Percentiles rank a stretch among this genome's conserved stretches.
Evolutionary conservation across 345 rosid genomes (phyloP).

Genomic region (Pugionium cornutum): DNA sequence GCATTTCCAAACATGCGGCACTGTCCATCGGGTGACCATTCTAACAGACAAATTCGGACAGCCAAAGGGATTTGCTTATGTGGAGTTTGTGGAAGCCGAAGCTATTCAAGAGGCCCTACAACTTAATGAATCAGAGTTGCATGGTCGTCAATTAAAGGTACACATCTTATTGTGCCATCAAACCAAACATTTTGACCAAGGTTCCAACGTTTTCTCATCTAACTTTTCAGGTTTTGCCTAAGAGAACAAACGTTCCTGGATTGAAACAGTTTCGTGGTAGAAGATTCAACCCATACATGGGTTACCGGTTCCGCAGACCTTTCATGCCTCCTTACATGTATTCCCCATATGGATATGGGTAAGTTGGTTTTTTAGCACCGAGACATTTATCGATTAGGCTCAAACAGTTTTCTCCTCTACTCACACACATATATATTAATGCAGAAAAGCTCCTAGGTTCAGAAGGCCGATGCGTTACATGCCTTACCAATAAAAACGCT

Average conservation of each 20-base stretch:
- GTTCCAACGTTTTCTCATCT: not conserved
- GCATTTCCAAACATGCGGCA: slow-evolving; percentile 96
- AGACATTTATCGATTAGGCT: not conserved
- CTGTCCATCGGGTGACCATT: slow-evolving; percentile 91
- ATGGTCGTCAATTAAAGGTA: slow-evolving; percentile 95
- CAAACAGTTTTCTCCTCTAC: slow-evolving; percentile 5
- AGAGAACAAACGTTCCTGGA: slow-evolving; percentile 95
- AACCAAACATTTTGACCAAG: not conserved
- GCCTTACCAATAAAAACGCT: slow-evolving; percentile 68
- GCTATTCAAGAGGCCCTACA: slow-evolving; percentile 83
- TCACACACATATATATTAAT: not conserved
- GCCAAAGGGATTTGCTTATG: slow-evolving; percentile 97
- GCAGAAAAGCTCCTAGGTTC: slow-evolving; percentile 92
- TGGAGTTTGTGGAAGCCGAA: slow-evolving; percentile 83
- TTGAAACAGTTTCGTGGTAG: slow-evolving; percentile 84
- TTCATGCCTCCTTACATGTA: slow-evolving; percentile 73
- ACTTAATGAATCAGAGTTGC: slow-evolving; percentile 87
- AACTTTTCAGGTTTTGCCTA: slow-evolving; percentile 60
- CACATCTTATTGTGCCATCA: not conserved
- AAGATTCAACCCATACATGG: slow-evolving; percentile 73
- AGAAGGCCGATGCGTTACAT: slow-evolving; percentile 86
- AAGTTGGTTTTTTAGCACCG: slow-evolving; percentile 37
- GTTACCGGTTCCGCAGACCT: slow-evolving; percentile 70
- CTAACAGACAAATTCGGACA: slow-evolving; percentile 92
- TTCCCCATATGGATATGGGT: slow-evolving; percentile 93